phyloP scores from a whole-genome alignment of 2,329 filamentous ascomycete species.

The Fusarium fracticaudum region DNA sequence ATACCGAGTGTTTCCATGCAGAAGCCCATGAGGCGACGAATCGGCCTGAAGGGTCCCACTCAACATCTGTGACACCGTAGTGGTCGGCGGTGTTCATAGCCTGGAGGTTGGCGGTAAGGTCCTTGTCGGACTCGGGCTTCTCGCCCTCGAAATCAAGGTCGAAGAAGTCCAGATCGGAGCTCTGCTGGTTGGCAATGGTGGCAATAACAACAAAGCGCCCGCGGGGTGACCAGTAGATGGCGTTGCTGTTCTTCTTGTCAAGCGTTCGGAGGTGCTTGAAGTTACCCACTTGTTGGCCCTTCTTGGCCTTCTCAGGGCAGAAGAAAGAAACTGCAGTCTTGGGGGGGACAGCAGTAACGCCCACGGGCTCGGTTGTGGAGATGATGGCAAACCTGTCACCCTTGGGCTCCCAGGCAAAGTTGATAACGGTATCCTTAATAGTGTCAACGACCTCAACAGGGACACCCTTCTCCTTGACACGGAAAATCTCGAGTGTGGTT shows the following conservation, averaged over 20 bases:
- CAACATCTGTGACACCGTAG: conserved; percentile 96
- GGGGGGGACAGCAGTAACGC: conserved; percentile 82
- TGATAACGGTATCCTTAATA: conserved; percentile 98
- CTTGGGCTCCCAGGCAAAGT: conserved; percentile 99
- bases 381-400: conserved; percentile 97
- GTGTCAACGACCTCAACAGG: conserved; percentile 97
- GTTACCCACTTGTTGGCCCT: conserved; percentile 83
- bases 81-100: conserved; percentile 94
- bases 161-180: conserved; percentile 96
- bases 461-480: conserved; percentile 95
- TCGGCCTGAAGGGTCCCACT: conserved; percentile 96
- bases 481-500: conserved; percentile 98
- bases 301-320: conserved; percentile 96
- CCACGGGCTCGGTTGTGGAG: conserved; percentile 85
- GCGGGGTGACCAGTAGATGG: conserved; percentile 98
- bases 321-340: conserved; percentile 98
- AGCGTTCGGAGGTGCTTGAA: conserved; percentile 96
- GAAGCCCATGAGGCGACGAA: conserved; percentile 94
- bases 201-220: conserved; percentile 95
- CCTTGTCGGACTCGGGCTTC: conserved; percentile 91
- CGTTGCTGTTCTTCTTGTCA: conserved; percentile 99
- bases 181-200: conserved; percentile 91
- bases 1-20: conserved; percentile 94
- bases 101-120: conserved; percentile 92
- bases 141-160: conserved; percentile 98